Base-by-base conservation (phyloP, 345 rosid genomes). In the Boechera retrofracta region DNA sequence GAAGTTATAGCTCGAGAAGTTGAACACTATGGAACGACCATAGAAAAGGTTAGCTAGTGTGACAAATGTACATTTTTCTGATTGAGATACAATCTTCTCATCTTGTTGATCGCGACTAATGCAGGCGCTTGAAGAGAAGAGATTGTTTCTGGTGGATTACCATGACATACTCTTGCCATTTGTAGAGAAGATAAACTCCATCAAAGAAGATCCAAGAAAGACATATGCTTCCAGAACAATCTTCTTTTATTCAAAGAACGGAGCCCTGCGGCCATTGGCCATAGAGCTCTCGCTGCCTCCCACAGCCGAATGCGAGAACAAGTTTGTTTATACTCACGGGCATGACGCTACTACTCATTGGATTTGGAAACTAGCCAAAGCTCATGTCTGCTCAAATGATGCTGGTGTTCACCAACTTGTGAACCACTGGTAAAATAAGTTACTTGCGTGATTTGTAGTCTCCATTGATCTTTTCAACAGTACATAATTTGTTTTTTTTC, bases 311-410 rank as follows among this genome's bases (percentile, higher is more conserved):
- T 85, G 81, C 5, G 41, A 74, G 63, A 89, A 85, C 73, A 94
- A 92, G 71, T 77, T 26, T 15, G 86, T 90, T 73, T 87, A 84
- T 58, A 83, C 84, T 31, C 94, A 89, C 10, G 97, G 98, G 0
- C 97, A 89, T 79, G 91, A 88, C 60, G 97, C 95, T 31, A 94
- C 98, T 10, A 72, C 87, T 31, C 92, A 94, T 56, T 90, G 98
- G 98, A 82, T 84, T 38, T 94, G 98, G 98, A 94, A 94, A 75
- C 86, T 86, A 71, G 97, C 98, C 18, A 94, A 94, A 83, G 97
- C 98, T 66, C 98, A 94, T 71, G 98, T 92, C 65, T 83, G 89
- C 80, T 86, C 95, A 28, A 87, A 86, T 54, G 97, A 94, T 88
- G 89, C 91, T 10, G 98, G 98, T 6, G 79, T 92, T 65, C 98